A percentile compares a stretch with the other conserved stretches of the same genome.
phyloP scores from a whole-genome alignment of 169 alveolate species.

The Perkinsus olseni region DNA sequence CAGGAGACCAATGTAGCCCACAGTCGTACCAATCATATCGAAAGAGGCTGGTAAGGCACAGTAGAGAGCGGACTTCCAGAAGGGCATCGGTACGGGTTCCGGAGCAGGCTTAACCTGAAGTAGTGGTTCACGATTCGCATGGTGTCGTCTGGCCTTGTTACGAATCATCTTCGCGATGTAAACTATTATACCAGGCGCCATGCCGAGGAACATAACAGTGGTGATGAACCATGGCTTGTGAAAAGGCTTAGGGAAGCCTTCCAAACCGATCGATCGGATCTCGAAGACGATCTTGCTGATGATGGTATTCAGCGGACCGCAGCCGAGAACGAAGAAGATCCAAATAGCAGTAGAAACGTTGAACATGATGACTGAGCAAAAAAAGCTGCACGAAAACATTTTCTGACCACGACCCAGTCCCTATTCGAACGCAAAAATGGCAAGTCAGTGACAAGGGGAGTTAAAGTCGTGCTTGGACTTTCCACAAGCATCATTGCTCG shows the following conservation, averaged over 20 bases:
- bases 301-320: conserved; percentile 7
- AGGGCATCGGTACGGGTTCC: background rate
- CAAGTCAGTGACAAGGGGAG: too few species aligned
- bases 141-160: background rate
- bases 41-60: background rate
- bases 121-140: background rate
- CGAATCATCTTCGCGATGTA: background rate
- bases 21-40: background rate
- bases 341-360: background rate
- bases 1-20: background rate
- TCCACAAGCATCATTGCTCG: too few species aligned
- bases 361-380: background rate
- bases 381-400: background rate
- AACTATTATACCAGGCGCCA: background rate
- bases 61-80: background rate
- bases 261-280: background rate
- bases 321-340: background rate
- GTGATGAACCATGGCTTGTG: background rate
- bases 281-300: background rate
- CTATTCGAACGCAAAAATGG: too few species aligned
- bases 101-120: background rate
- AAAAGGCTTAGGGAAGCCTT: background rate
- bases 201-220: background rate
- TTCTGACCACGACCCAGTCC: too few species aligned
- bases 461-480: too few species aligned